Evolutionary conservation across 139 green algal genomes (phyloP).

Genomic region (Tetraselmis chui): DNA sequence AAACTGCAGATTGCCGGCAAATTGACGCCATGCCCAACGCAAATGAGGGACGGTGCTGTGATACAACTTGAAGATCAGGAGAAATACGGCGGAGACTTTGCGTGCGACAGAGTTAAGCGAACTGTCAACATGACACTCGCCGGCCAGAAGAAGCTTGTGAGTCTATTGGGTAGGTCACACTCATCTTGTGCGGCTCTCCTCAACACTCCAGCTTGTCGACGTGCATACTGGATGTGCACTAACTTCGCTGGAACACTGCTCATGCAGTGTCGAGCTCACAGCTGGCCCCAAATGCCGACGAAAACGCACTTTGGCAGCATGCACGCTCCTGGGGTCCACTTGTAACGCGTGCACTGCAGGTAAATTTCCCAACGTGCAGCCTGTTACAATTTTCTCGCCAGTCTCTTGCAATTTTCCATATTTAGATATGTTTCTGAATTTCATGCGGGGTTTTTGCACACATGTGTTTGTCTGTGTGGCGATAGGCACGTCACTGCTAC

Average conservation of each 20-base stretch:
- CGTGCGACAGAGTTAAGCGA: not conserved
- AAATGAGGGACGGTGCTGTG: not conserved
- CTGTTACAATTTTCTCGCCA: too few species aligned
- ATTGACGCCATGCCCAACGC: not conserved
- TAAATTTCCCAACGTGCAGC: too few species aligned
- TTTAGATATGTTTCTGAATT: too few species aligned
- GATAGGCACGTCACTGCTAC: constrained; percentile 16
- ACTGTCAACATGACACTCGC: not conserved
- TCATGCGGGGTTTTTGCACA: too few species aligned
- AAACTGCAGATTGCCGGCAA: not conserved
- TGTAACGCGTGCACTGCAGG: not conserved
- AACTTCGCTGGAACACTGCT: too few species aligned
- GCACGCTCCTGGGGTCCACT: not conserved
- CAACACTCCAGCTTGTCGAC: not conserved
- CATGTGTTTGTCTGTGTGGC: too few species aligned
- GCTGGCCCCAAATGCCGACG: not conserved
- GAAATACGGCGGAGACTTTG: not conserved
- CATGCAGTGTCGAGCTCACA: not conserved
- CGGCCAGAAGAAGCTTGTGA: not conserved
- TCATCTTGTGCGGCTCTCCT: not conserved
- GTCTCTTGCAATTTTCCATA: too few species aligned
- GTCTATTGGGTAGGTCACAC: not conserved
- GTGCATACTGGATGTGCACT: not conserved
- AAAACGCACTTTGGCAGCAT: not conserved
- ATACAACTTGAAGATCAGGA: not conserved